These are phyloP conservation scores for Hamamelis virginiana DNA, from an alignment of 164 flowering plant species.

Conservation along the genomic window DNA sequence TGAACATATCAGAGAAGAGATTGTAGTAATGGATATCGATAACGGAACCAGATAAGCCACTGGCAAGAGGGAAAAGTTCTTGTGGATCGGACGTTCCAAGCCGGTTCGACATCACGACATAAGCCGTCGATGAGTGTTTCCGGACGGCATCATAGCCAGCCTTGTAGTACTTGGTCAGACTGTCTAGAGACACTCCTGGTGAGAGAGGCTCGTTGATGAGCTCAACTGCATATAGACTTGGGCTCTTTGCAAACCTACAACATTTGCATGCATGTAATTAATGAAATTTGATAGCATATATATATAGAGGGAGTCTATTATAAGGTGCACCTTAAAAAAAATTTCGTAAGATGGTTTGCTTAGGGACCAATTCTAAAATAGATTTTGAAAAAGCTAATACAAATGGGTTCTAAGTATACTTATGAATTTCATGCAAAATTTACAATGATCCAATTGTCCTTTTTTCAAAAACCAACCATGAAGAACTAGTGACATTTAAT, in stretches of 20 bases:
- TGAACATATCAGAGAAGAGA: conserved; percentile 31
- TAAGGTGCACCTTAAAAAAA: too few species aligned
- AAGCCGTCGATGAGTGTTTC: conserved; percentile 44
- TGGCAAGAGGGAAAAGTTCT: conserved; percentile 60
- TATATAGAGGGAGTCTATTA: too few species aligned
- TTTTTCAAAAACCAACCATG: too few species aligned
- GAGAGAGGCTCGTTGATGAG: conserved; percentile 67
- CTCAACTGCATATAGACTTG: conserved; percentile 61
- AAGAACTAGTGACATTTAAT: too few species aligned
- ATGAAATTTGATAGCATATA: too few species aligned
- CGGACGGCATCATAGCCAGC: conserved; percentile 62
- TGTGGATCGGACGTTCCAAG: conserved; percentile 33
- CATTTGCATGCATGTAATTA: too few species aligned
- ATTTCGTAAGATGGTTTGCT: too few species aligned
- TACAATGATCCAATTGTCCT: too few species aligned
- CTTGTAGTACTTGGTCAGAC: conserved; percentile 47
- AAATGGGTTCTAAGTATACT: too few species aligned
- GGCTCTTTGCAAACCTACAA: conserved; percentile 54
- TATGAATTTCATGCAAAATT: too few species aligned
- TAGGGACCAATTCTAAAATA: too few species aligned
- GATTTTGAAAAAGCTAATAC: too few species aligned
- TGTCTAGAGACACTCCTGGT: conserved; percentile 46
- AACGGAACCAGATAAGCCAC: conserved; percentile 32
- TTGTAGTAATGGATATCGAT: conserved; percentile 71
- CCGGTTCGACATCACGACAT: conserved; percentile 51